Base-by-base conservation (phyloP, 352 stramenopile genomes). In the Pythium vanterpoolii region DNA sequence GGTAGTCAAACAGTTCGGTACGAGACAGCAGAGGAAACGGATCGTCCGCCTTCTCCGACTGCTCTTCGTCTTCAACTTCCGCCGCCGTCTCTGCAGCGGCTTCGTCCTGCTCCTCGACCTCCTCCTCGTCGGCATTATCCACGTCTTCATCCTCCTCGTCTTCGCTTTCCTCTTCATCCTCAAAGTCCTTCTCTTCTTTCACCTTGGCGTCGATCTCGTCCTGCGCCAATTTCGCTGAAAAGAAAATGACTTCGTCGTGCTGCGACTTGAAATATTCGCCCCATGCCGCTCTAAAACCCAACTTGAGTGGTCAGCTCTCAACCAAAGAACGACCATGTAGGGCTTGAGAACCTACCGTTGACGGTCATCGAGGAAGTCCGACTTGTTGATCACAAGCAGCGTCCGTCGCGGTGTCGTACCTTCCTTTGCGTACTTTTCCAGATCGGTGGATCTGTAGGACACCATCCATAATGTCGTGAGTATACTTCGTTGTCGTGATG, bases 381-480 rank as follows among this genome's bases (percentile, higher is more conserved):
- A 96, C 80, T 99, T 99, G 81, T 99, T 99, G 11, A 99, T 83
- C 23, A 99, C 67, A 19, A 99, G 69, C 24, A 99, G 67, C 46
- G 96, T 97, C 5, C 89, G 86, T 62, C 97, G 98, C 23, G 63
- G 60, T 5, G 72, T 82, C 26, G 91, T 77, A 16, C 98, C 76
- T 69, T 99, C 96, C 47, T 95, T 87, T 3, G 94, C 95, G 71
- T 99, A 99, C 19, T 71, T 76, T 46, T 98, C 86, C 18, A 99
- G 69, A 71, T 99, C 97, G 19, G 89, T 87, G 2, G 94, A 98
- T 23, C 97, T 89, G 47, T 42, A 6, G 14, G 27, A 51, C 40
- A 46, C 18, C 18, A 26, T 19, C 11, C 6, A n/a, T 13, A 42
- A 18, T n/a, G 9, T 10, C 33, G 16, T 42, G 30, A 55, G 3